A percentile compares a stretch with the other conserved stretches of the same genome.
Evolutionary conservation across 768 basidiomycete species (phyloP).

Genomic region (Tricholoma matsutake): DNA sequence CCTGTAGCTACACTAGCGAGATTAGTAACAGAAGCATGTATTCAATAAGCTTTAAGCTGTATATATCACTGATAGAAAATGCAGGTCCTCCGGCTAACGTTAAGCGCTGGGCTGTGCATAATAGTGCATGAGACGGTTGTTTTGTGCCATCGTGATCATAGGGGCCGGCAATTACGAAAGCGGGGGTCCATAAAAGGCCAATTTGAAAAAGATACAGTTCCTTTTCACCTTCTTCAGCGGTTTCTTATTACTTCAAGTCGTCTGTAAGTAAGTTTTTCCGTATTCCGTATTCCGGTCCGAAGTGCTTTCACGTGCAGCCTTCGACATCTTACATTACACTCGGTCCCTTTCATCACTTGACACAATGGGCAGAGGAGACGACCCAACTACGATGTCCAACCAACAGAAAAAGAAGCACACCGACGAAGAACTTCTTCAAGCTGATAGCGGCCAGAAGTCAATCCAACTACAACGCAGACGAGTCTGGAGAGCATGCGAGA

Average conservation of each 20-base stretch:
- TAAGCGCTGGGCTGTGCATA: conserved; percentile 9
- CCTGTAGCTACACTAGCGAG: too few species aligned
- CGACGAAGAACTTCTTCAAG: conserved; percentile 54
- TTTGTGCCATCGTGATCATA: conserved; percentile 12
- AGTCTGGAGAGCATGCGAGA: conserved; percentile 90
- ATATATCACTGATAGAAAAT: too few species aligned
- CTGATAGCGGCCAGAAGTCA: conserved; percentile 64
- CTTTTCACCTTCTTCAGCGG: conserved; percentile 2
- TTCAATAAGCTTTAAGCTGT: too few species aligned
- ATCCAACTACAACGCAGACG: conserved; percentile 74
- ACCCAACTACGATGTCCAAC: conserved; percentile 44
- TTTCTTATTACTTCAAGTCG: too few species aligned
- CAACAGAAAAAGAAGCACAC: conserved; percentile 75
- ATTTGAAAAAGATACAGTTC: background rate
- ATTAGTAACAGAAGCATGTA: too few species aligned
- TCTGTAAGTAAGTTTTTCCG: too few species aligned
- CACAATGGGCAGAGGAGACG: conserved; percentile 48
- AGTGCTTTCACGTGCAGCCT: conserved; percentile 17
- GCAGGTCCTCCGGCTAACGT: conserved; percentile 5
- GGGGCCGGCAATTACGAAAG: conserved; percentile 9
- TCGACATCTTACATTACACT: conserved; percentile 11
- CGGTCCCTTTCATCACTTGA: conserved; percentile 9
- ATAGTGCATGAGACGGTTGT: conserved; percentile 9
- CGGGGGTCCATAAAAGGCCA: conserved; percentile 12
- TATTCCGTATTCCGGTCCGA: conserved; percentile 13